Evolutionary conservation across 2,329 filamentous ascomycete genomes (phyloP), one percentile per base, ranked within the genome.

Genomic region (Metarhizium brunneum): DNA sequence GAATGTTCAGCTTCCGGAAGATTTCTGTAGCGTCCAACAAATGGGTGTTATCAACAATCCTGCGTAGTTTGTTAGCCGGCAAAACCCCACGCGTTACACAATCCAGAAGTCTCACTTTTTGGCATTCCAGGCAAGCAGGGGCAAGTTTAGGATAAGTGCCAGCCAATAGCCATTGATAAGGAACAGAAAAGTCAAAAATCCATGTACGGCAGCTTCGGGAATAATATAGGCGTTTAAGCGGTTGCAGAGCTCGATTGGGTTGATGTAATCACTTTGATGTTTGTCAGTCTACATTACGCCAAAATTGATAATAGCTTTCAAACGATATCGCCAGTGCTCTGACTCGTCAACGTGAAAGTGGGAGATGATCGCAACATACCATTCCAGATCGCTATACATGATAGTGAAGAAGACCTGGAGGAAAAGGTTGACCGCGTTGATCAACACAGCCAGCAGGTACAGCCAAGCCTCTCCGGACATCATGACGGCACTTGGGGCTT

Each of bases 341-440:
- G 10, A 38, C 42, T 57, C 56, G 25, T 18, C 6, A 4, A 8
- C 14, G 14, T 48, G 14, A 13, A 20, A 45, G 16, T 20, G 6
- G n/a, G 42, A 29, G 18, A 32, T n/a, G 38, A 32, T 42, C 20
- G 18, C 14, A 35, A 80, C 89, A 69, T 79, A 95, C 92, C 94
- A 99, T 87, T 99, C 94, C 68, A 99, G 77, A 82, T 99, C 94
- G 75, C 90, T 96, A 79, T 97, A 99, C 95, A 99, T 99, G 71
- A 99, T 99, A 57, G 94, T 99, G 80, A 99, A 99, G 83, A 99
- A 99, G 67, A 99, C 94, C 79, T 99, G 95, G 57, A 99, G 83
- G 76, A 99, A 99, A 69, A 99, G 84, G 81, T 99, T 99, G 84
- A 99, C 92, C 79, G 94, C 94, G 80, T 99, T 99, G 81, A 99